Base-by-base conservation (phyloP, 768 basidiomycete species). In the Leccinum fibrillosum region DNA sequence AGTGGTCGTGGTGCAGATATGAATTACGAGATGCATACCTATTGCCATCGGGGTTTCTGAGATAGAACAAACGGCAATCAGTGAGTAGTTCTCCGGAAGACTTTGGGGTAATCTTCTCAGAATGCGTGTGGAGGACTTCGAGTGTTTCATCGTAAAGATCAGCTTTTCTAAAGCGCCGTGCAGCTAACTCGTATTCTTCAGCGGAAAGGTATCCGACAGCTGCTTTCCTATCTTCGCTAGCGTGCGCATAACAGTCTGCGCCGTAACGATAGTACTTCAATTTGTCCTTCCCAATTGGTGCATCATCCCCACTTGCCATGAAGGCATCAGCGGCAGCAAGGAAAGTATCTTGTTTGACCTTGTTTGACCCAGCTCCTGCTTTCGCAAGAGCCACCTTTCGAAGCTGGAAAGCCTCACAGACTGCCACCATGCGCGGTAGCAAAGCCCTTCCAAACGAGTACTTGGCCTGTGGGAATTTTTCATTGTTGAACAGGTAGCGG, bases 131-230 rank as follows among this genome's bases (percentile, higher is more conserved):
- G 13, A 86, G 73, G 12, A 86, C 70, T 5, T 72, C 64, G 0
- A 84, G 71, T 0, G 85, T 85, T 44, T 85, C 76, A 48, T 84
- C 82, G 52, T 86, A 86, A 34, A 65, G 66, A 2, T 78, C 80
- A 0, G 72, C 71, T 54, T 81, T 77, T 17, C 81, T 75, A 56
- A 78, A 87, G n/a, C 75, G 69, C 57, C 73, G 69, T 1, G 80
- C 81, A 2, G 82, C 78, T 2, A 68, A 60, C 2, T 74, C 73
- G 56, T 75, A 85, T 48, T 81, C 75, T 30, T 72, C 64, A 3
- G 80, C 81, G 0, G 69, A 56, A 6, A 74, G 54, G 63, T 79
- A 85, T 7, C 69, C 74, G 6, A 74, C 53, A 0, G 81, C 85
- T 1, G 85, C 87, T 48, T 65, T 71, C 3, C 63, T 60, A 49